phyloP scores from a whole-genome alignment of 2,329 filamentous ascomycete genomes.

The Blastomyces percursus region DNA sequence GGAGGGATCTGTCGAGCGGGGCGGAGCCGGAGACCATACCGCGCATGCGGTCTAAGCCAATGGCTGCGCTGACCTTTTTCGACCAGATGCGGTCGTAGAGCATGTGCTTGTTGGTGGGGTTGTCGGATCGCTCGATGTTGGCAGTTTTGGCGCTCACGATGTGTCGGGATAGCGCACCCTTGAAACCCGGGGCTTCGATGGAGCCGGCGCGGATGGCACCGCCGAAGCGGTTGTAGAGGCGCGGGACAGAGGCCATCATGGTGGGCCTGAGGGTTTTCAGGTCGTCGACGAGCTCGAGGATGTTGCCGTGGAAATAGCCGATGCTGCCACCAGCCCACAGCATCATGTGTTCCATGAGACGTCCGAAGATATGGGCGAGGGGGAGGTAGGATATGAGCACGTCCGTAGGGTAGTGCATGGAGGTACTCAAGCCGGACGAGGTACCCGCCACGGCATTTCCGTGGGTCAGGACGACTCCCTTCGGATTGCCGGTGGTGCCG shows the following conservation, averaged over 20 bases:
- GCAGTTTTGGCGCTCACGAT: constrained; percentile 71
- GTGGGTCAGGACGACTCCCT: constrained; percentile 64
- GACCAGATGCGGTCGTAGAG: constrained; percentile 65
- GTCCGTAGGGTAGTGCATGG: constrained; percentile 47
- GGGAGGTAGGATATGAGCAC: constrained; percentile 78
- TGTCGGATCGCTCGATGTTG: constrained; percentile 57
- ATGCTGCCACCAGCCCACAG: constrained; percentile 63
- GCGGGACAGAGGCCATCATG: constrained; percentile 75
- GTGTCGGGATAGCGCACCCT: constrained; percentile 68
- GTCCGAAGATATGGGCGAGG: constrained; percentile 85
- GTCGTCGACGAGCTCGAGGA: constrained; percentile 77
- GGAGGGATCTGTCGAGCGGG: constrained; percentile 76
- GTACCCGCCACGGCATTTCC: constrained; percentile 65
- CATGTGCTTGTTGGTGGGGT: constrained; percentile 53
- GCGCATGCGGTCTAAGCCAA: constrained; percentile 64
- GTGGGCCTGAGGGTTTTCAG: constrained; percentile 78
- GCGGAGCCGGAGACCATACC: constrained; percentile 81
- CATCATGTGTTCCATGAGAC: constrained; percentile 65
- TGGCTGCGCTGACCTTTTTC: constrained; percentile 69
- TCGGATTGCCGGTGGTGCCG: constrained; percentile 53
- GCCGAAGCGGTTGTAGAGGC: constrained; percentile 84
- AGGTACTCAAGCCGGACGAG: constrained; percentile 47
- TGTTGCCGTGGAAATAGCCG: constrained; percentile 91
- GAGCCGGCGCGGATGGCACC: constrained; percentile 70
- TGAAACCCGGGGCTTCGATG: constrained; percentile 65